A percentile compares a stretch with the other conserved stretches of the same genome.
These are phyloP conservation scores for Fusarium abutilonis DNA, from an alignment of 2,329 filamentous ascomycete species.

Conservation along the genomic window DNA sequence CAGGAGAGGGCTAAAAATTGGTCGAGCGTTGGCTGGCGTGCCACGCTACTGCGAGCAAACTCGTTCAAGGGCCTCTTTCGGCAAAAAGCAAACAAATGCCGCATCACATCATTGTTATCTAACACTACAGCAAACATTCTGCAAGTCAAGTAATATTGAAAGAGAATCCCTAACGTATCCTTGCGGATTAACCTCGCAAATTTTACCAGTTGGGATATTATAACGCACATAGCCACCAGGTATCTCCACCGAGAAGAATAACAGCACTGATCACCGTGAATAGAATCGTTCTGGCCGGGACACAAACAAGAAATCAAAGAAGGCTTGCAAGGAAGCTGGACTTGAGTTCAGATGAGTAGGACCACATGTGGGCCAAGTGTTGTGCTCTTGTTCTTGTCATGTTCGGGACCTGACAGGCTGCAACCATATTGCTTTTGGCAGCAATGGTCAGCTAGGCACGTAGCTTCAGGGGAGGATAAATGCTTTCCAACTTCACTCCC, in stretches of 20 bases:
- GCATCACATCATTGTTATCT: not conserved
- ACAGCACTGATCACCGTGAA: not conserved
- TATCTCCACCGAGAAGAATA: no score
- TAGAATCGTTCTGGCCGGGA: not conserved
- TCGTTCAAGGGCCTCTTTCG: not conserved
- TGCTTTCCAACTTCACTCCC: not conserved
- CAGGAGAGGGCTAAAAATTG: not conserved
- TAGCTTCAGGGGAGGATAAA: slow-evolving; percentile 4
- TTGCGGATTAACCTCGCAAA: not conserved
- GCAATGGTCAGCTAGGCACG: not conserved
- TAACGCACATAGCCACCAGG: no score
- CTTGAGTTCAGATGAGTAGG: not conserved
- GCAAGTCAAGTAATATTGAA: no score
- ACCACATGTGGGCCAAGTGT: not conserved
- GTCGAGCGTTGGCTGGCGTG: not conserved
- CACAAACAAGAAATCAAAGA: not conserved
- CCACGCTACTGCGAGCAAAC: not conserved
- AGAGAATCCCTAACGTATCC: not conserved
- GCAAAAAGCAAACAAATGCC: not conserved
- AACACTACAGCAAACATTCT: not conserved
- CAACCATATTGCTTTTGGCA: slow-evolving; percentile 12
- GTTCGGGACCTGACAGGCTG: slow-evolving; percentile 11
- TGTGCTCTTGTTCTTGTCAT: not conserved
- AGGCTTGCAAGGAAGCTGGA: not conserved
- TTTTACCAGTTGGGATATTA: no score